Conservation (phyloP, 2,329 filamentous ascomycete species). For the Fonsecaea nubica region DNA sequence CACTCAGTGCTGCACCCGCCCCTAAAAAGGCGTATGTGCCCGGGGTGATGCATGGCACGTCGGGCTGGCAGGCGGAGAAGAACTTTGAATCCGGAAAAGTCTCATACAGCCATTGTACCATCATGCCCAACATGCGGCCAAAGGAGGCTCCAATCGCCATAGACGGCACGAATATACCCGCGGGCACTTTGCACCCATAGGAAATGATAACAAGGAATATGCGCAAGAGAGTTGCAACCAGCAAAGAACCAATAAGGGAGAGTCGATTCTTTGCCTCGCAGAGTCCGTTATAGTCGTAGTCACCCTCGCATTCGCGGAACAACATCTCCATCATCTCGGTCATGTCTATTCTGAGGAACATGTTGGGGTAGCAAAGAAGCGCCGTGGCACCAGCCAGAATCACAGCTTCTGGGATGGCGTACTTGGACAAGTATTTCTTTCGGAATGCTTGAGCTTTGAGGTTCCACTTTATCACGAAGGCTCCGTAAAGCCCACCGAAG, state of each 20-base stretch:
- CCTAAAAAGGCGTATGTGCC: conserved; percentile 97
- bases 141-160: conserved; percentile 98
- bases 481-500: conserved; percentile 93
- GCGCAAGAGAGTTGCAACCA: conserved; percentile 79
- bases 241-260: conserved; percentile 77
- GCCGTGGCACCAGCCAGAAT: conserved; percentile 83
- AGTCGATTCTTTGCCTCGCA: conserved; percentile 80
- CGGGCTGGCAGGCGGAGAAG: conserved; percentile 86
- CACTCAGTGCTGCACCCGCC: conserved; percentile 86
- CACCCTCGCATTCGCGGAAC: conserved; percentile 90
- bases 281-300: conserved; percentile 84
- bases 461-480: conserved; percentile 98
- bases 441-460: conserved; percentile 87
- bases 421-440: conserved; percentile 85
- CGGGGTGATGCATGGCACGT: conserved; percentile 94
- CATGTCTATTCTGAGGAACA: conserved; percentile 96
- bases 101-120: conserved; percentile 88
- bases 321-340: conserved; percentile 99
- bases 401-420: conserved; percentile 85
- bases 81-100: conserved; percentile 80
- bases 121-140: conserved; percentile 89
- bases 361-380: conserved; percentile 94
- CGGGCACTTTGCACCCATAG: conserved; percentile 96
- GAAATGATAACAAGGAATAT: conserved; percentile 89
- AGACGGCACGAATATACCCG: conserved; percentile 95